Evolutionary conservation across 2,329 filamentous ascomycete species (phyloP), one percentile per base, ranked within the genome.

Genomic region (Dactylellina drechsleri): DNA sequence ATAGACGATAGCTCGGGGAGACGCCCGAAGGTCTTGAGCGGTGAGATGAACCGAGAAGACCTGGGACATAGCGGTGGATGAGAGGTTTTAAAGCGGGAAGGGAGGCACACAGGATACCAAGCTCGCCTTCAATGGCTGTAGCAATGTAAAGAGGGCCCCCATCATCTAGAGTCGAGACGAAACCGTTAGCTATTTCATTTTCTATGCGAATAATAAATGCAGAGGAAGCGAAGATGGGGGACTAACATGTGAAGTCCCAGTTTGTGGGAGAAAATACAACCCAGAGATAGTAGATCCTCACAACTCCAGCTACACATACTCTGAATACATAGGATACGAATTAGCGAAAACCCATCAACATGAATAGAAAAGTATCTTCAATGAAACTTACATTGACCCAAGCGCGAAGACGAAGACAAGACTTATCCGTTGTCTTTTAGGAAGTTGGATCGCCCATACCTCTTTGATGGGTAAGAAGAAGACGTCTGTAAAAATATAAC

Each of bases 211-310:
- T 36, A 10, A 36, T 10, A 4, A 4, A 36, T 7, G 10, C 31
- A 36, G 6, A 36, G 10, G 5, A 36, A 28, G 7, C 31, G 15
- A 31, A 6, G 26, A 31, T 15, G 40, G 20, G n/a, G 15, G 15
- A 26, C 72, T 36, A 65, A 76, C 72, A 76, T 2, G 72, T 76
- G 40, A 76, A 68, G 15, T 76, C 72, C 58, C 60, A 76, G 18
- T 76, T 68, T 4, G 50, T 68, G 31, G 61, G 65, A 8, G 56
- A 61, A 57, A 74, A 74, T 12, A 74, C 70, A 15, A 74, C 28
- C 70, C 70, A 74, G 36, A 74, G 28, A 53, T 77, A 77, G 45
- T 77, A 77, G 53, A 77, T 72, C 40, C 74, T 57, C 1, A 77
- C 52, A n/a, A 77, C 53, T 8, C 74, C 74, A 15, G 74, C 74